These are phyloP conservation scores for Durusdinium trenchii DNA, from an alignment of 73 alveolate species.

Conservation along the genomic window DNA sequence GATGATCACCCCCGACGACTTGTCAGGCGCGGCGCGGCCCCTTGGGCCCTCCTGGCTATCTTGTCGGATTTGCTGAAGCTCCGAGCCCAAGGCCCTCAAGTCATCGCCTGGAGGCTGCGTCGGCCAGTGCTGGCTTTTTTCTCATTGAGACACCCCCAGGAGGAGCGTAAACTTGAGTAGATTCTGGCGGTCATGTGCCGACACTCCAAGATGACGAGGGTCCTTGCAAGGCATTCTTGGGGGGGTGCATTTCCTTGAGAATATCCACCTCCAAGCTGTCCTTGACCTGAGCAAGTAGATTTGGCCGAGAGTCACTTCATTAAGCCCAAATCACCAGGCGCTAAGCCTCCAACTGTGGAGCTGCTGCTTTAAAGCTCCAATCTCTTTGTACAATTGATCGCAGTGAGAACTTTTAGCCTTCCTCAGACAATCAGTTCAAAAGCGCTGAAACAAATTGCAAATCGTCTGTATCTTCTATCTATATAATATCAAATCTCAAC, in stretches of 20 bases:
- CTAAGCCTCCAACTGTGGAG: not conserved
- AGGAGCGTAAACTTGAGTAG: not conserved
- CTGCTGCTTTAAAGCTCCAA: constrained; percentile 40
- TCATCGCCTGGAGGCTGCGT: constrained; percentile 52
- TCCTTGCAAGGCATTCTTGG: constrained; percentile 11
- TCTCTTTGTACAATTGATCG: constrained; percentile 22
- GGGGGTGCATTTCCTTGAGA: constrained; percentile 55
- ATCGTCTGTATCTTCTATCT: too few species aligned
- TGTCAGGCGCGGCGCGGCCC: not conserved
- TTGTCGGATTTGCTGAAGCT: constrained; percentile 61
- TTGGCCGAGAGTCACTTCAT: not conserved
- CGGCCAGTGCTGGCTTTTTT: too few species aligned
- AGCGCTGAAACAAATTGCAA: too few species aligned
- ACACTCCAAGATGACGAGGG: not conserved
- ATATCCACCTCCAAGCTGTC: constrained; percentile 21
- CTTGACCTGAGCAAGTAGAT: not conserved
- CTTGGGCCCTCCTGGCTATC: constrained; percentile 51
- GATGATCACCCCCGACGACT: not conserved
- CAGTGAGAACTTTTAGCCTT: constrained; percentile 30
- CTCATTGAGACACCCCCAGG: not conserved
- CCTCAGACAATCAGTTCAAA: too few species aligned
- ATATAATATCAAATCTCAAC: too few species aligned
- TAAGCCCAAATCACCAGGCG: not conserved
- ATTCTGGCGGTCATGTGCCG: not conserved
- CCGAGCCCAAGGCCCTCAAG: constrained; percentile 46